Evolutionary conservation across 2,329 filamentous ascomycete species (phyloP).

Genomic region (Fusarium acutatum): DNA sequence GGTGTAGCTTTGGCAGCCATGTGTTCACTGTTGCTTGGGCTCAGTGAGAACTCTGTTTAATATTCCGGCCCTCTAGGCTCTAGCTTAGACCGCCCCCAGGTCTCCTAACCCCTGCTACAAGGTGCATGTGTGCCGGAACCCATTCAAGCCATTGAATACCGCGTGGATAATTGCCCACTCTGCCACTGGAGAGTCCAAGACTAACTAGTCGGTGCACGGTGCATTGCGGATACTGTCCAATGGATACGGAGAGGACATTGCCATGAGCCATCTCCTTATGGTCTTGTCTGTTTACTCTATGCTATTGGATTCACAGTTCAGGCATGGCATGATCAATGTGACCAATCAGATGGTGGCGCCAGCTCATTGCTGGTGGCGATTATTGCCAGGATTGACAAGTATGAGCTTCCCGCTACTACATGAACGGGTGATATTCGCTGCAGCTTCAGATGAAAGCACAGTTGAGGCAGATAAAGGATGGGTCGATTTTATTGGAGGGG

Average conservation of each 20-base stretch:
- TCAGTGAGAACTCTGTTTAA: conserved; percentile 4
- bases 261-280: not conserved
- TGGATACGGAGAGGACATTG: not conserved
- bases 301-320: not conserved
- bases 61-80: not conserved
- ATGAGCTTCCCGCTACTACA: conserved; percentile 3
- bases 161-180: not conserved
- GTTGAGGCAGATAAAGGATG: not conserved
- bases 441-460: conserved; percentile 2
- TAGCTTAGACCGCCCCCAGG: conserved; percentile 1
- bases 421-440: not conserved
- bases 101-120: conserved; percentile 2
- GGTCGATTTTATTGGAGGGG: conserved; percentile 8
- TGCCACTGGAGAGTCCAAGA: not conserved
- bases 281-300: not conserved
- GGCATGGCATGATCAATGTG: not conserved
- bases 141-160: not conserved
- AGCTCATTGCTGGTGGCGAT: not conserved
- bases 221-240: not conserved
- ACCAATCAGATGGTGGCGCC: not conserved
- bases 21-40: not conserved
- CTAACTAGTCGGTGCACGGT: not conserved
- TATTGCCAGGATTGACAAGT: not conserved
- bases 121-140: not conserved
- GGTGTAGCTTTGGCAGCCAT: conserved; percentile 14